Evolutionary conservation across 2,329 filamentous ascomycete species (phyloP).

Genomic region (Ilyonectria mors-panacis): DNA sequence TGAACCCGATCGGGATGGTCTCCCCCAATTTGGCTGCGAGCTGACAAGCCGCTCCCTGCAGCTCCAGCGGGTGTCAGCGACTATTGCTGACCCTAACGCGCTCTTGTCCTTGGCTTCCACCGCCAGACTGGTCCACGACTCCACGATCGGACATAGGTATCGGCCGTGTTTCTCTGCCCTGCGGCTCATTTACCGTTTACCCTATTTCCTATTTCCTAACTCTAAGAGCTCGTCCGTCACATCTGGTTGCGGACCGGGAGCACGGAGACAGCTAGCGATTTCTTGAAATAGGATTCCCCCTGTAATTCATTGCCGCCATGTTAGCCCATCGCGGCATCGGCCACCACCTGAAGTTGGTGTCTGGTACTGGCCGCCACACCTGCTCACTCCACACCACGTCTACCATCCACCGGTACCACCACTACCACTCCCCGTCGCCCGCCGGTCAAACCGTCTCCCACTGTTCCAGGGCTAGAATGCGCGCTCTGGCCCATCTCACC

Average conservation of each 20-base stretch:
- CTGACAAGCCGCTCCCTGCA: slow-evolving; percentile 40
- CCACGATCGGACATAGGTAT: slow-evolving; percentile 15
- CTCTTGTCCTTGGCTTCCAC: slow-evolving; percentile 13
- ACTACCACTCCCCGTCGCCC: slow-evolving; percentile 25
- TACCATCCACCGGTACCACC: slow-evolving; percentile 25
- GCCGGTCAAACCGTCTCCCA: slow-evolving; percentile 13
- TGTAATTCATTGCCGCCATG: slow-evolving; percentile 27
- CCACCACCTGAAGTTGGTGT: slow-evolving; percentile 22
- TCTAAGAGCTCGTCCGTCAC: slow-evolving; percentile 19
- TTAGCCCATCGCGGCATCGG: slow-evolving; percentile 24
- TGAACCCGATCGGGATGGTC: slow-evolving; percentile 41
- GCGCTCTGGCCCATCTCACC: slow-evolving; percentile 1
- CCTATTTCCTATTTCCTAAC: slow-evolving; percentile 32
- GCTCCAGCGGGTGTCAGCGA: slow-evolving; percentile 24
- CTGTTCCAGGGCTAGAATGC: neutral
- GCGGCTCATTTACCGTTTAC: slow-evolving; percentile 4
- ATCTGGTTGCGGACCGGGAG: slow-evolving; percentile 7
- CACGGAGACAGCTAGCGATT: slow-evolving; percentile 8
- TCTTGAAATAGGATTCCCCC: slow-evolving; percentile 24
- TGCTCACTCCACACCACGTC: slow-evolving; percentile 27
- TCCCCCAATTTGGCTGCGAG: slow-evolving; percentile 37
- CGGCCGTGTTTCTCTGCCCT: slow-evolving; percentile 32
- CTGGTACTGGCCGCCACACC: slow-evolving; percentile 27
- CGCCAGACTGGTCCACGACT: slow-evolving; percentile 10
- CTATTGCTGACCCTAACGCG: slow-evolving; percentile 15